phyloP scores from a whole-genome alignment of 108 stramenopile species.

The Fistulifera solaris region DNA sequence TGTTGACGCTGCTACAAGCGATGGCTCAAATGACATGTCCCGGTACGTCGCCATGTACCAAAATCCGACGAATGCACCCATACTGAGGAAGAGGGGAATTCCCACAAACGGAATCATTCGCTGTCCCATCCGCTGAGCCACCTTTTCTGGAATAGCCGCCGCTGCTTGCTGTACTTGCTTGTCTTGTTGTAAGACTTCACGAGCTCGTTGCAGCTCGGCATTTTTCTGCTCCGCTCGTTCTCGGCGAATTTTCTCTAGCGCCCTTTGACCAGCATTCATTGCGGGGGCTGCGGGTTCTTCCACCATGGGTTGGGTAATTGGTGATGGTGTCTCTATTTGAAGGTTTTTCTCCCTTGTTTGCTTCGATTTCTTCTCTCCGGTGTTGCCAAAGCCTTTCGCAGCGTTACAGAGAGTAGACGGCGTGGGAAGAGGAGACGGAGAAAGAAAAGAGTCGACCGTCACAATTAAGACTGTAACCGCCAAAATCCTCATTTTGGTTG shows the following conservation, averaged over 20 bases:
- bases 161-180: conserved; percentile 38
- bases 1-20: conserved; percentile 58
- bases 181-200: conserved; percentile 39
- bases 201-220: conserved; percentile 53
- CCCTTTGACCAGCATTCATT: conserved; percentile 28
- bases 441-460: too few relatives aligned
- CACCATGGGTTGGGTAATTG: too few relatives aligned
- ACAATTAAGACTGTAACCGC: too few relatives aligned
- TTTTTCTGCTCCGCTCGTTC: conserved; percentile 58
- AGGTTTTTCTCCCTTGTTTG: too few relatives aligned
- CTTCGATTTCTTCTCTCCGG: too few relatives aligned
- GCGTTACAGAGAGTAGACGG: too few relatives aligned
- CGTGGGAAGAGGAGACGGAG: too few relatives aligned
- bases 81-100: conserved; percentile 55
- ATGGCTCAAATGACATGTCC: conserved; percentile 72
- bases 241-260: conserved; percentile 48
- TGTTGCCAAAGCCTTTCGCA: too few relatives aligned
- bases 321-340: too few relatives aligned
- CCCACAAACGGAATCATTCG: conserved; percentile 85
- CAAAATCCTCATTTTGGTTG: too few relatives aligned
- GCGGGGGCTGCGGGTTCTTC: not conserved
- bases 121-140: conserved; percentile 69
- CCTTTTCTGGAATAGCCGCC: conserved; percentile 76
- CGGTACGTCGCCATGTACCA: conserved; percentile 73
- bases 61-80: conserved; percentile 68